Evolutionary conservation across 2,329 filamentous ascomycete genomes (phyloP).

Genomic region (Trichoderma hamatum): DNA sequence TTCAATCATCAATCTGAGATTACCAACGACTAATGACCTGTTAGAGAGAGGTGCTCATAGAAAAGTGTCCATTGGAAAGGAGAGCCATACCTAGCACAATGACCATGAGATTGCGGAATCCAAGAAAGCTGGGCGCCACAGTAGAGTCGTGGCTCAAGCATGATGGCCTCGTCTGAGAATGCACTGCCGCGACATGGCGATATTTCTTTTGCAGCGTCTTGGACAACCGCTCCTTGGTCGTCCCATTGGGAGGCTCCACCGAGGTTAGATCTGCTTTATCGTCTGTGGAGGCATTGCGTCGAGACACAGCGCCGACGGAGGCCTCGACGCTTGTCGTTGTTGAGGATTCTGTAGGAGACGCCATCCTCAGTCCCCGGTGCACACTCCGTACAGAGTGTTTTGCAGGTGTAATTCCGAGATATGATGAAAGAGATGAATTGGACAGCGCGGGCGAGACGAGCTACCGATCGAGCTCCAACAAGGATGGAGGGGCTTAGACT

Average conservation of each 20-base stretch:
- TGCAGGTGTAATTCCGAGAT: neutral
- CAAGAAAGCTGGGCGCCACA: conserved; percentile 79
- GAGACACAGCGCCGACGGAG: conserved; percentile 36
- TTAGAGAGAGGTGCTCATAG: conserved; percentile 28
- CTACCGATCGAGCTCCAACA: conserved; percentile 14
- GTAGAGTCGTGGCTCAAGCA: conserved; percentile 83
- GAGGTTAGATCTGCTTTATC: conserved; percentile 35
- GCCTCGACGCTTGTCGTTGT: conserved; percentile 44
- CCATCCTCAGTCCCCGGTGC: conserved; percentile 7
- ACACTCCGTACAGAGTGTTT: neutral
- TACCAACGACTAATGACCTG: conserved; percentile 73
- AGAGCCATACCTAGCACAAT: conserved; percentile 73
- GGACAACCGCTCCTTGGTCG: conserved; percentile 32
- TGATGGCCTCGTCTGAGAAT: conserved; percentile 71
- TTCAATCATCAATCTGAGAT: conserved; percentile 91
- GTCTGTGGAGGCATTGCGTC: conserved; percentile 31
- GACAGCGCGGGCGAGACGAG: neutral
- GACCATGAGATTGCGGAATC: conserved; percentile 95
- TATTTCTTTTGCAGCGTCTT: conserved; percentile 63
- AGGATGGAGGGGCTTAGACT: conserved; percentile 15
- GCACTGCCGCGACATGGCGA: conserved; percentile 87
- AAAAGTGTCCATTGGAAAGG: neutral
- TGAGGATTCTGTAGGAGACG: conserved; percentile 45
- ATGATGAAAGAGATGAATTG: neutral
- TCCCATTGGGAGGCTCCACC: conserved; percentile 32